These are phyloP conservation scores for Malus hybrid DNA, from an alignment of 331 rosid species.

Conservation along the genomic window DNA sequence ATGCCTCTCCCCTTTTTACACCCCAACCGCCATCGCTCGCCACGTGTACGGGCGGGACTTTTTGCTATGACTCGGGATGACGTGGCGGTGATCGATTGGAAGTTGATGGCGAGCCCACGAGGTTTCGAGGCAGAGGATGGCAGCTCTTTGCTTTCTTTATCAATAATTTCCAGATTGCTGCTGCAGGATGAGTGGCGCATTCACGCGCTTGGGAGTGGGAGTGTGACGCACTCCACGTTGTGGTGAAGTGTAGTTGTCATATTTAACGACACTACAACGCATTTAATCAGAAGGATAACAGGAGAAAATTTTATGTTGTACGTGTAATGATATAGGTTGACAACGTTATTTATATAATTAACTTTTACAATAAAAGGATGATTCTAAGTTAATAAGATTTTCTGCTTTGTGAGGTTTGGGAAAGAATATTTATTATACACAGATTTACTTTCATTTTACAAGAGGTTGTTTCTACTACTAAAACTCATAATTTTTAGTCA, in stretches of 20 bases:
- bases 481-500: too few species aligned
- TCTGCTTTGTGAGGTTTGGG: too few species aligned
- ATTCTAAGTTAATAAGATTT: accelerated
- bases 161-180: conserved; percentile 9
- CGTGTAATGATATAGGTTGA: background rate
- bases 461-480: too few species aligned
- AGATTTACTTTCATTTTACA: too few species aligned
- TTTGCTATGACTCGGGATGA: accelerated
- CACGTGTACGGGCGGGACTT: conserved; percentile 8
- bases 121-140: background rate
- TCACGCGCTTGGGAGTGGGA: conserved; percentile 36
- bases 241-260: conserved; percentile 36
- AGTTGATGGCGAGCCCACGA: accelerated
- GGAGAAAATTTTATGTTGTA: too few species aligned
- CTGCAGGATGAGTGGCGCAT: background rate
- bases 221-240: conserved; percentile 18
- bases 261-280: conserved; percentile 29
- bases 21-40: background rate
- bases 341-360: too few species aligned
- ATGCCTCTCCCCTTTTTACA: background rate
- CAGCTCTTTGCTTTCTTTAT: background rate
- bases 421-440: accelerated
- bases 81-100: conserved; percentile 16
- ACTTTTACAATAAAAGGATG: too few species aligned
- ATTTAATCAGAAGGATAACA: too few species aligned